Base-by-base conservation (phyloP, 129 eudicot genomes). In the Logfia minima region DNA sequence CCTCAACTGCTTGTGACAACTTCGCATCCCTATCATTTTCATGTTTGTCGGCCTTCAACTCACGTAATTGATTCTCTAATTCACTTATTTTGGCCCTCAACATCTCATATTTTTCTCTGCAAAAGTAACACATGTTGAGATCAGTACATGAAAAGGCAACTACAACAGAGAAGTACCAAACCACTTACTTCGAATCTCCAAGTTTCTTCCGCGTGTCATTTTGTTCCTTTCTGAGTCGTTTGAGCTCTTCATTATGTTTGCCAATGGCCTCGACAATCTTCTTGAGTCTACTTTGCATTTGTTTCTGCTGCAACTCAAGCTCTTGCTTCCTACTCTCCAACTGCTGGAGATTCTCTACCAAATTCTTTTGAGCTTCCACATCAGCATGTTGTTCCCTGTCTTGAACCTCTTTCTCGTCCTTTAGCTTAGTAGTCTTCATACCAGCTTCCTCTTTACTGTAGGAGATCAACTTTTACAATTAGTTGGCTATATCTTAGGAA, bases 381-480 rank as follows among this genome's bases (percentile, higher is more conserved):
- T 86, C 97, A 80, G 96, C 91, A 85, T 84, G 88, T 8, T 95
- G 99, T 84, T 91, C 94, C 88, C 99, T 82, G 77, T 95, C 97
- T 62, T 84, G 86, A 41, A 95, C 96, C 79, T 95, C 99, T 80
- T 95, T 95, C 87, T 95, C 97, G 71, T 89, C 97, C 80, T 86
- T 85, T 73, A 91, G 73, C 80, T 89, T 91, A 16, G 90, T 89
- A 80, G 97, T 95, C 83, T 82, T 89, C 96, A 82, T 91, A 26
- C 97, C 99, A 68, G 97, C 99, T 78, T 91, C 92, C 86, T 95
- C 99, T 83, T 95, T 95, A 79, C 99, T 94, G 90, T 82, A 89
- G 14, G 23, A 84, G 55, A 73, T 75, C 19, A 74, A 63, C 56
- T 11, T 17, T 29, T 17, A 48, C 39, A 66, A 37, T 37, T 66